phyloP scores from a whole-genome alignment of 179 eudicot species.

The Beta macrorhiza region DNA sequence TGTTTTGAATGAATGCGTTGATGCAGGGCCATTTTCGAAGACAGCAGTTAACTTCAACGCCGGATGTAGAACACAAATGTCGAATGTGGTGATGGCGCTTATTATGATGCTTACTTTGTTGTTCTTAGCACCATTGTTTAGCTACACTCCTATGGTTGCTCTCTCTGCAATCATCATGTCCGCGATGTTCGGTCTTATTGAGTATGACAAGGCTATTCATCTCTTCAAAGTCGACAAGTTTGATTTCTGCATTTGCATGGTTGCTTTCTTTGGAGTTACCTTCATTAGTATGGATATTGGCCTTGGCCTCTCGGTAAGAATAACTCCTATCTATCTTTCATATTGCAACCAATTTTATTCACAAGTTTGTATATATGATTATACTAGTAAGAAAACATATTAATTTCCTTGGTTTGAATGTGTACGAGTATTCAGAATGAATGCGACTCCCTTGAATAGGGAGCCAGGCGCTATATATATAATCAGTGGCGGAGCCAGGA shows the following conservation, averaged over 20 bases:
- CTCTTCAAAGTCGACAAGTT: conserved; percentile 79
- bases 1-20: background rate
- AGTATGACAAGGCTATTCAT: conserved; percentile 56
- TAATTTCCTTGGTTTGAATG: too few relatives aligned
- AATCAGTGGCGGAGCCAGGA: too few relatives aligned
- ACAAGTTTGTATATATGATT: too few relatives aligned
- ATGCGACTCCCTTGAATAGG: too few relatives aligned
- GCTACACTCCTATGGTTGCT: conserved; percentile 83
- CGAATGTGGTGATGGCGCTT: conserved; percentile 69
- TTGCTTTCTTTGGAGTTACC: conserved; percentile 74
- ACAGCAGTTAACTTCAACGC: conserved; percentile 86
- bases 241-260: conserved; percentile 77
- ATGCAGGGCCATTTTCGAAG: conserved; percentile 87
- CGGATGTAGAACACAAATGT: conserved; percentile 73
- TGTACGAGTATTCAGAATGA: too few relatives aligned
- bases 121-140: conserved; percentile 79
- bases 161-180: conserved; percentile 89
- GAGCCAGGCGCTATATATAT: too few relatives aligned
- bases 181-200: conserved; percentile 84
- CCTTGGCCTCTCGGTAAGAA: conserved; percentile 67
- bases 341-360: background rate
- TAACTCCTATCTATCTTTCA: too few relatives aligned
- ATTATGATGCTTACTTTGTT: conserved; percentile 68
- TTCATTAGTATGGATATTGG: conserved; percentile 91
- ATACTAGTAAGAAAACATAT: too few relatives aligned